phyloP scores from a whole-genome alignment of 2,329 filamentous ascomycete genomes.

The Simplicillium sp. region DNA sequence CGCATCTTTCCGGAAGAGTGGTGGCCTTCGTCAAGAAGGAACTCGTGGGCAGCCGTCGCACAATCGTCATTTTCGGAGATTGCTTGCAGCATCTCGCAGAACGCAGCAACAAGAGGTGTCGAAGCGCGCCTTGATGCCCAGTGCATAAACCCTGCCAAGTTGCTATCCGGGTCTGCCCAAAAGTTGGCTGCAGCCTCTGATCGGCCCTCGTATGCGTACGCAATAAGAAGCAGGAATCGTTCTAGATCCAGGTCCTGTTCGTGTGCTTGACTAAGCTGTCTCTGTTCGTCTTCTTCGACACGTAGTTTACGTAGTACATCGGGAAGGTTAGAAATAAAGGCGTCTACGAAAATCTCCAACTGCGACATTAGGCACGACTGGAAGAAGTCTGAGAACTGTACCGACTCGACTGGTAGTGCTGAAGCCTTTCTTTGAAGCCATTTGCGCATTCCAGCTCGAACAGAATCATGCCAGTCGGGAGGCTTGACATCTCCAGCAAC shows the following conservation, averaged over 20 bases:
- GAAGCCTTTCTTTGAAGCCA: constrained; percentile 77
- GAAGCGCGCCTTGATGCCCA: constrained; percentile 96
- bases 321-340: constrained; percentile 90
- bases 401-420: constrained; percentile 55
- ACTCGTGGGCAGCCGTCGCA: constrained; percentile 77
- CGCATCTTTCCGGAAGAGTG: constrained; percentile 69
- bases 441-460: constrained; percentile 70
- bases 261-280: constrained; percentile 54
- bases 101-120: constrained; percentile 90
- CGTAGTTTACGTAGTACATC: constrained; percentile 82
- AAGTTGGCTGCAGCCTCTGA: constrained; percentile 80
- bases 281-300: constrained; percentile 81
- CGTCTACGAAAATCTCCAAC: constrained; percentile 79
- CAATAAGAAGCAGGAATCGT: constrained; percentile 83
- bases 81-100: constrained; percentile 90
- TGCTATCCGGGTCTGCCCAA: constrained; percentile 87
- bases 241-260: constrained; percentile 71
- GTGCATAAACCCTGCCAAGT: constrained; percentile 86
- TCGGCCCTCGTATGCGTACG: constrained; percentile 81
- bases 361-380: constrained; percentile 66
- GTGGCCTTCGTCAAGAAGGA: constrained; percentile 77
- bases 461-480: constrained; percentile 80
- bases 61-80: constrained; percentile 76
- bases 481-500: constrained; percentile 73
- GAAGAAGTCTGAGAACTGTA: constrained; percentile 63